Conservation (phyloP, 176 grass and related monocot genomes). For the Urochloa ruziziensis region DNA sequence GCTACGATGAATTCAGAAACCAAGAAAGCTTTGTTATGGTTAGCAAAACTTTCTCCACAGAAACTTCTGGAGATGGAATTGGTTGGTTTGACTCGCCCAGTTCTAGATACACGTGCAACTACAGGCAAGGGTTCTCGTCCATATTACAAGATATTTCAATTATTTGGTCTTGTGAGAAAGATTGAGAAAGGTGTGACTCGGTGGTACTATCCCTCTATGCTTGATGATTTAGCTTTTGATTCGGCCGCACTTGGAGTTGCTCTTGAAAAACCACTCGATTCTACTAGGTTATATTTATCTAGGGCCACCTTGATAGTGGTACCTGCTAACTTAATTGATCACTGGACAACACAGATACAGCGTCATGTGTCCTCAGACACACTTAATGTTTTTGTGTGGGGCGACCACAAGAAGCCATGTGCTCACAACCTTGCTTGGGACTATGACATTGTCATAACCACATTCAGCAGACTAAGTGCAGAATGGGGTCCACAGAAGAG, state of each 20-base stretch:
- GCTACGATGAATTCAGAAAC: slow-evolving; percentile 64
- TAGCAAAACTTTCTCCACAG: slow-evolving; percentile 64
- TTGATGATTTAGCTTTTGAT: slow-evolving; percentile 88
- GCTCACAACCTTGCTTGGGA: slow-evolving; percentile 93
- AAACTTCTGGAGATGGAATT: slow-evolving; percentile 83
- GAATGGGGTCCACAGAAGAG: slow-evolving; percentile 83
- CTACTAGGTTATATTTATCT: slow-evolving; percentile 75
- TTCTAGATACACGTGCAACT: slow-evolving; percentile 52
- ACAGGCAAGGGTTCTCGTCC: slow-evolving; percentile 44
- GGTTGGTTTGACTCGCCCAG: slow-evolving; percentile 73
- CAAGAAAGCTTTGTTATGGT: slow-evolving; percentile 88
- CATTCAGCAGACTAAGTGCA: slow-evolving; percentile 88
- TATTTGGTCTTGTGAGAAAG: slow-evolving; percentile 85
- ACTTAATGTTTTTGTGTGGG: slow-evolving; percentile 71
- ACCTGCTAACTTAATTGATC: slow-evolving; percentile 93
- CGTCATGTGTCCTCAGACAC: slow-evolving; percentile 67
- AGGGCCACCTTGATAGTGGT: slow-evolving; percentile 89
- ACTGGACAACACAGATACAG: slow-evolving; percentile 91
- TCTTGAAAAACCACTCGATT: slow-evolving; percentile 66
- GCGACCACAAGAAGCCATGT: slow-evolving; percentile 63
- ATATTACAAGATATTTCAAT: slow-evolving; percentile 93
- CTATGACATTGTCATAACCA: slow-evolving; percentile 92
- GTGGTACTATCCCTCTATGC: slow-evolving; percentile 80
- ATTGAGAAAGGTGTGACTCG: slow-evolving; percentile 50
- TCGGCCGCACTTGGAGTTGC: slow-evolving; percentile 67